Evolutionary conservation across 2,329 filamentous ascomycete genomes (phyloP), one percentile per base, ranked within the genome.

Genomic region (Cladophialophora carrionii): DNA sequence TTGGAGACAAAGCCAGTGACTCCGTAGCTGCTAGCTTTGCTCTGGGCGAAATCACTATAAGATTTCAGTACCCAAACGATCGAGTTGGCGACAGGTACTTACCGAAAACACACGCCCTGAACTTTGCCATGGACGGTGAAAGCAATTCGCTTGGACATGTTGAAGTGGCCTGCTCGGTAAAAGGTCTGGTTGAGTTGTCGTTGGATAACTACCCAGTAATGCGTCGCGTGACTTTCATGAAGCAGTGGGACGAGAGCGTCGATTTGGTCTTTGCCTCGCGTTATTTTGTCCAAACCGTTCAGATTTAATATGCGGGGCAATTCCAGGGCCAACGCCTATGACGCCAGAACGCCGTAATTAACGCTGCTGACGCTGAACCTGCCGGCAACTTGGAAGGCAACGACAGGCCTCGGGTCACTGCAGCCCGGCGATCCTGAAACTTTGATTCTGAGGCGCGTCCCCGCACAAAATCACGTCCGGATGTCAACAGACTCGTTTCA

Each of bases 1-100:
- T 84, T 84, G 61, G 74, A 77, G 4, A 83, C 81, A 72, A 75
- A 84, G 29, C 82, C 82, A 10, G 77, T 82, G n/a, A 84, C 57
- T 0, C 74, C 76, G 66, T 81, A 76, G 37, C 72, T 73, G 1
- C 69, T 72, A 7, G 82, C 82, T 68, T 77, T 76, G 57, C 74
- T 76, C 60, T 80, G 76, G 0, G 81, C 79, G 71, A 85, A 86
- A 34, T 67, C 64, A 46, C 70, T 70, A 37, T 43, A 24, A 1
- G 43, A 57, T 24, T 64, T 64, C 53, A 65, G 58, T 22, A 29
- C 12, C 31, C 31, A n/a, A 31, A 46, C 14, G 14, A n/a, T 22
- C 20, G 29, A 22, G 12, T 58, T 29, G 9, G 29, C 14, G 17
- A 48, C 59, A 37, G 4, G 22, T 10, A 51, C 69, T 57, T 64